Evolutionary conservation across 2,329 filamentous ascomycete genomes (phyloP).

Genomic region (Lojkania enalia): DNA sequence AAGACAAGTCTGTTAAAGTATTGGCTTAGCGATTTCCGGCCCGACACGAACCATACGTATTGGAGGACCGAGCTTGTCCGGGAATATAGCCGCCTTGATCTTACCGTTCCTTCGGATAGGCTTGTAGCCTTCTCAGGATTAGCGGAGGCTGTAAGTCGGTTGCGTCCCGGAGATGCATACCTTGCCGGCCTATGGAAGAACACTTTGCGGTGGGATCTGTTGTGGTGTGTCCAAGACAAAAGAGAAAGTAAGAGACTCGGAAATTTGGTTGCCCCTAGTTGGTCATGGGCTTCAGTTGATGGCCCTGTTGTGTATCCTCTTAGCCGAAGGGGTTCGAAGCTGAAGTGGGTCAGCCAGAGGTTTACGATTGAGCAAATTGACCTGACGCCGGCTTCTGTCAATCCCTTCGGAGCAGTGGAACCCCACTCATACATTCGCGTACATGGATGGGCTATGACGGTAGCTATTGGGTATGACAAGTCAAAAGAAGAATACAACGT

Average conservation of each 20-base stretch:
- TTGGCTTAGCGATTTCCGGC: neutral
- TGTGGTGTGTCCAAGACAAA: neutral
- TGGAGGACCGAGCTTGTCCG: neutral
- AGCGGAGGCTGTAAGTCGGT: neutral
- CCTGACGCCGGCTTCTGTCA: no score
- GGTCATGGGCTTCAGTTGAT: neutral
- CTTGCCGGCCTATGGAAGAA: neutral
- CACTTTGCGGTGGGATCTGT: neutral
- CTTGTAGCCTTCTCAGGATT: neutral
- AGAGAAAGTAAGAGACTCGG: neutral
- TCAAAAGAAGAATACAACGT: no score
- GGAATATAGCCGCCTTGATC: neutral
- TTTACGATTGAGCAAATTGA: no score
- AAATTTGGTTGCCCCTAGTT: neutral
- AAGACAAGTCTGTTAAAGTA: conserved; percentile 1
- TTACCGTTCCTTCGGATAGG: neutral
- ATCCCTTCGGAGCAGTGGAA: no score
- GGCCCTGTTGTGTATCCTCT: conserved; percentile 5
- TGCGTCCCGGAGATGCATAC: neutral
- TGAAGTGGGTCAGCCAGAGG: no score
- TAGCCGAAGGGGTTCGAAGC: no score
- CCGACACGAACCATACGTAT: neutral
- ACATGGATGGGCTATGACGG: no score
- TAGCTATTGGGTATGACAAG: no score
- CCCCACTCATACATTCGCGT: no score